Evolutionary conservation across 163 green algal genomes (phyloP).

Genomic region (Chlorella variabilis): DNA sequence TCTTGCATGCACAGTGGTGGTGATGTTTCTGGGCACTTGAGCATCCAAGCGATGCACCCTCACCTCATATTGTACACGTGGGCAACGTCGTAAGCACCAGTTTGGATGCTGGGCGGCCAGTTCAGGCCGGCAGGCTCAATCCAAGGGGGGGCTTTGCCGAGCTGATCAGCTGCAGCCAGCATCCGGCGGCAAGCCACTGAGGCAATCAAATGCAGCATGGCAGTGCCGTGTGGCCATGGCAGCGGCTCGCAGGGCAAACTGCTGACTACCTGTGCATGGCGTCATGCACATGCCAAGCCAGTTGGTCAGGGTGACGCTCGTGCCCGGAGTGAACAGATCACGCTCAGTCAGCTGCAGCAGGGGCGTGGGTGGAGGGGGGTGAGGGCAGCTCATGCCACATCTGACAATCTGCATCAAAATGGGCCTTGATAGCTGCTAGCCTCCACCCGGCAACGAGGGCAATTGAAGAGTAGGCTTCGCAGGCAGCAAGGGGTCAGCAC

Average conservation of each 20-base stretch:
- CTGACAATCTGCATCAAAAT: too few relatives aligned
- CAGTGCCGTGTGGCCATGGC: background rate
- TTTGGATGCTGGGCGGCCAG: background rate
- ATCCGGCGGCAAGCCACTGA: too few relatives aligned
- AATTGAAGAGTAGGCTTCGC: too few relatives aligned
- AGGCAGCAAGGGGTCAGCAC: too few relatives aligned
- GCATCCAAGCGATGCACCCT: background rate
- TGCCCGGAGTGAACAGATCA: background rate
- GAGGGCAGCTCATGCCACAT: too few relatives aligned
- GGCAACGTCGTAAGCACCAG: background rate
- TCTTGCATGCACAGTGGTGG: too few relatives aligned
- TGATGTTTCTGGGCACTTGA: too few relatives aligned
- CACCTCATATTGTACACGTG: background rate
- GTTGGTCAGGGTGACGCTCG: background rate
- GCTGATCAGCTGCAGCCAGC: too few relatives aligned
- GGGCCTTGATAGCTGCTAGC: too few relatives aligned
- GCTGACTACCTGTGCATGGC: background rate
- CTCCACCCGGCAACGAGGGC: too few relatives aligned
- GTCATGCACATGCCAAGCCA: background rate
- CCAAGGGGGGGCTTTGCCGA: background rate
- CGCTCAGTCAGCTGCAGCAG: background rate
- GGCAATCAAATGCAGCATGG: background rate
- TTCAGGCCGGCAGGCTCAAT: too few relatives aligned
- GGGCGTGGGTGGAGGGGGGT: too few relatives aligned
- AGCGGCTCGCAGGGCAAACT: background rate